phyloP scores from a whole-genome alignment of 2,329 filamentous ascomycete genomes.

The Penicillium sp. region DNA sequence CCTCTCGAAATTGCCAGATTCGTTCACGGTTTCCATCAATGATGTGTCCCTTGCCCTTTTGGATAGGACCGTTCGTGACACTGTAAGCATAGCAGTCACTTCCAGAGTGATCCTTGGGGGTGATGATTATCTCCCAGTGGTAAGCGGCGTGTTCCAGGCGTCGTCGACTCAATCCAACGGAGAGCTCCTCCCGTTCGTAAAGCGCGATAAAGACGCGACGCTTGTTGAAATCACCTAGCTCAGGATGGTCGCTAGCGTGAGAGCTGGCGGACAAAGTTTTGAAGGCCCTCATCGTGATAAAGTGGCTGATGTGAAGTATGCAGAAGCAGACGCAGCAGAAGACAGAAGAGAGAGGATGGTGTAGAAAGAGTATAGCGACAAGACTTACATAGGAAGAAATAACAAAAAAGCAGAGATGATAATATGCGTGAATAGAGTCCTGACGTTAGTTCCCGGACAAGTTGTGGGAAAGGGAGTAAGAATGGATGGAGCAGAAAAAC shows the following conservation, averaged over 20 bases:
- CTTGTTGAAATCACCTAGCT: neutral
- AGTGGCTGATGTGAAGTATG: neutral
- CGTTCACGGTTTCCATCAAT: conserved; percentile 6
- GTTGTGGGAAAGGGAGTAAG: too few relatives aligned
- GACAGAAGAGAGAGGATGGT: neutral
- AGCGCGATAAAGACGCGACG: conserved; percentile 1
- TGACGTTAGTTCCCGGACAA: too few relatives aligned
- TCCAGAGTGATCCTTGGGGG: conserved; percentile 3
- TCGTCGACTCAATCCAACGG: conserved; percentile 1
- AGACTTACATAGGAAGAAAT: neutral
- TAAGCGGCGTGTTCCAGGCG: conserved; percentile 10
- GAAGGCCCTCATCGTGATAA: neutral
- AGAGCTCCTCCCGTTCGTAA: conserved; percentile 5
- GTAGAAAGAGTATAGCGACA: neutral
- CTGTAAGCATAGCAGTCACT: conserved; percentile 11
- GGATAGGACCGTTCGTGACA: conserved; percentile 8
- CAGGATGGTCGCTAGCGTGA: neutral
- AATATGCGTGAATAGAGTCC: too few relatives aligned
- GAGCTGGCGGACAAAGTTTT: neutral
- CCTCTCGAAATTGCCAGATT: conserved; percentile 10
- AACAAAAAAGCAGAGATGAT: too few relatives aligned
- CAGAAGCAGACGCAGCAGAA: neutral
- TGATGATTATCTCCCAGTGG: conserved; percentile 18
- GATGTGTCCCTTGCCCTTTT: neutral
- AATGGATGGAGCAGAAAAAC: too few relatives aligned